Conservation (phyloP, 1,139 yeast genomes). For the Zygoascus sp. region DNA sequence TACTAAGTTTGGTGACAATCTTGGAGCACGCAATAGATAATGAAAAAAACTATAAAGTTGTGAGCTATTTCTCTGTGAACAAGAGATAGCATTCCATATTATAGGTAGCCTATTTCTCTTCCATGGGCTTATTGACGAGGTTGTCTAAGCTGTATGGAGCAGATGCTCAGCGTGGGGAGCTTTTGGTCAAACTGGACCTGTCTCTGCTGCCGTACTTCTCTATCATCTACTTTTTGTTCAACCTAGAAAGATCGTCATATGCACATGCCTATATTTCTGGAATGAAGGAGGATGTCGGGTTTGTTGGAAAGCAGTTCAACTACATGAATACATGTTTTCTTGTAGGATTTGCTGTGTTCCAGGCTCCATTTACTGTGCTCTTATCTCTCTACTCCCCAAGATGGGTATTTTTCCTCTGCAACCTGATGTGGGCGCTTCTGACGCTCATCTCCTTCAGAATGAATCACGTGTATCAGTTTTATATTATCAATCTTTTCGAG, state of each 20-base stretch:
- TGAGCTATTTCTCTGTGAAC: too few species aligned
- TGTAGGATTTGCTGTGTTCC: conserved; percentile 16
- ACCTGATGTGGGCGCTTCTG: conserved; percentile 60
- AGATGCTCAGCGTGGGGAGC: conserved; percentile 2
- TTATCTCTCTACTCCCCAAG: conserved; percentile 44
- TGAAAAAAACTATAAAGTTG: too few species aligned
- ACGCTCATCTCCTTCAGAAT: conserved; percentile 54
- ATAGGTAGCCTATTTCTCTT: background rate
- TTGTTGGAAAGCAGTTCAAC: conserved; percentile 48
- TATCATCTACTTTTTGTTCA: conserved; percentile 16
- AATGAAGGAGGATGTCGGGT: conserved; percentile 47
- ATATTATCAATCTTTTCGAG: conserved; percentile 54
- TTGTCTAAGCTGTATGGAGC: conserved; percentile 5
- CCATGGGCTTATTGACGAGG: background rate
- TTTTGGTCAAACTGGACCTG: conserved; percentile 20
- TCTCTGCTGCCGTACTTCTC: conserved; percentile 20
- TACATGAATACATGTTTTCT: conserved; percentile 23
- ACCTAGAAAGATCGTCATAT: conserved; percentile 19
- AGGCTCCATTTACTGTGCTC: conserved; percentile 14
- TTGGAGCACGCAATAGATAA: too few species aligned
- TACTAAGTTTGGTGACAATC: too few species aligned
- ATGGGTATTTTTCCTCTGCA: conserved; percentile 54
- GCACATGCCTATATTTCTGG: conserved; percentile 51
- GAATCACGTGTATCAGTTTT: conserved; percentile 45
- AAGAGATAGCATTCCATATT: too few species aligned